These are phyloP conservation scores for Physaria fendleri DNA, from an alignment of 345 rosid genomes.

Conservation along the genomic window DNA sequence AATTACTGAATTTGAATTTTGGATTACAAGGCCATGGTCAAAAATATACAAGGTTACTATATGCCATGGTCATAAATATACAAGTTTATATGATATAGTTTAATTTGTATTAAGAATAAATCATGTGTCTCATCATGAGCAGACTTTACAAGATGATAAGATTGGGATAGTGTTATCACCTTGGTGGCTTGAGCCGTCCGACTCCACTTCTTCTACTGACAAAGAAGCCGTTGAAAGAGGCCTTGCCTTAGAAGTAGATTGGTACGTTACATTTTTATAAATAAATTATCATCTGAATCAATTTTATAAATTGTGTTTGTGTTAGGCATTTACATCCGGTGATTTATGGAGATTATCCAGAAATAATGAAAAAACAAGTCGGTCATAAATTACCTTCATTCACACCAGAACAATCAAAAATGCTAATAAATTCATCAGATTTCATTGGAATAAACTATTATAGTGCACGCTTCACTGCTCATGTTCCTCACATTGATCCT, in stretches of 20 bases:
- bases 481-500: slow-evolving; percentile 2
- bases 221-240: slow-evolving; percentile 22
- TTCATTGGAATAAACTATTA: slow-evolving; percentile 23
- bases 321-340: slow-evolving; percentile 22
- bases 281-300: no score
- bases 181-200: slow-evolving; percentile 23
- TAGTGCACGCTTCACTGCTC: neutral
- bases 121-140: no score
- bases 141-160: slow-evolving; percentile 22
- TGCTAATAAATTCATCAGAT: slow-evolving; percentile 18
- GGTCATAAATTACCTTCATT: slow-evolving; percentile 17
- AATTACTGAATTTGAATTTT: no score
- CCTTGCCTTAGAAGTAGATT: slow-evolving; percentile 8
- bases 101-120: no score
- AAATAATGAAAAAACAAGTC: neutral
- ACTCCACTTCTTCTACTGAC: slow-evolving; percentile 13
- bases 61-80: no score
- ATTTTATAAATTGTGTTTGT: no score
- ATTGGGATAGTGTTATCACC: slow-evolving; percentile 28
- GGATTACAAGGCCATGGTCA: no score
- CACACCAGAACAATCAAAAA: slow-evolving; percentile 15
- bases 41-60: no score
- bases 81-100: no score
- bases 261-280: no score
- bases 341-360: slow-evolving; percentile 18